Conservation (phyloP, 1,284 basidiomycete genomes). For the Trichosporon asahii region DNA sequence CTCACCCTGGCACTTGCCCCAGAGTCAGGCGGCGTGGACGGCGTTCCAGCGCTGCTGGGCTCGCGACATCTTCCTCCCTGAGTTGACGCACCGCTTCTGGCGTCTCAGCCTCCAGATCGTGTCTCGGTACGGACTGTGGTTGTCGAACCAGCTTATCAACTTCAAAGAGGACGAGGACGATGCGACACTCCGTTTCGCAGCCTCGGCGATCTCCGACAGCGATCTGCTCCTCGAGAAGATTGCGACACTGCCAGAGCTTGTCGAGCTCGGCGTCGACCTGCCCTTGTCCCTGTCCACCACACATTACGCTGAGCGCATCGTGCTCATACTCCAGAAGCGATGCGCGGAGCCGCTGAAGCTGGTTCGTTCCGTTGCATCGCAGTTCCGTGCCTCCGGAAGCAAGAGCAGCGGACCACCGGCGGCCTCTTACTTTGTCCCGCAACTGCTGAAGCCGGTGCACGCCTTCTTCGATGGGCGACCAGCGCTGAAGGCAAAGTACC, state of each 20-base stretch:
- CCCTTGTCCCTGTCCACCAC: conserved; percentile 22
- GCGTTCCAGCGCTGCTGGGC: conserved; percentile 79
- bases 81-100: conserved; percentile 81
- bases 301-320: conserved; percentile 60
- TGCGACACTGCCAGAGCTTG: conserved; percentile 8
- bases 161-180: conserved; percentile 59
- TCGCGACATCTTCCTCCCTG: conserved; percentile 74
- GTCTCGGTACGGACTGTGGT: conserved; percentile 71
- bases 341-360: conserved; percentile 80
- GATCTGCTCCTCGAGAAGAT: conserved; percentile 27
- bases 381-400: conserved; percentile 60
- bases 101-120: conserved; percentile 78
- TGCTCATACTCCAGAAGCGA: conserved; percentile 68
- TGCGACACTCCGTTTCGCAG: conserved; percentile 34
- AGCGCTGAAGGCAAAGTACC: conserved; percentile 59
- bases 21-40: conserved; percentile 66
- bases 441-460: conserved; percentile 77
- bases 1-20: conserved; percentile 48
- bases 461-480: conserved; percentile 65
- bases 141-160: conserved; percentile 54
- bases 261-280: conserved; percentile 16
- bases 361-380: conserved; percentile 80
- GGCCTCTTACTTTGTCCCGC: conserved; percentile 77
- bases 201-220: conserved; percentile 39
- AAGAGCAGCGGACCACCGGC: conserved; percentile 56